Evolutionary conservation across 2,329 filamentous ascomycete genomes (phyloP), one percentile per base, ranked within the genome.

Genomic region (Beauveria asiatica): DNA sequence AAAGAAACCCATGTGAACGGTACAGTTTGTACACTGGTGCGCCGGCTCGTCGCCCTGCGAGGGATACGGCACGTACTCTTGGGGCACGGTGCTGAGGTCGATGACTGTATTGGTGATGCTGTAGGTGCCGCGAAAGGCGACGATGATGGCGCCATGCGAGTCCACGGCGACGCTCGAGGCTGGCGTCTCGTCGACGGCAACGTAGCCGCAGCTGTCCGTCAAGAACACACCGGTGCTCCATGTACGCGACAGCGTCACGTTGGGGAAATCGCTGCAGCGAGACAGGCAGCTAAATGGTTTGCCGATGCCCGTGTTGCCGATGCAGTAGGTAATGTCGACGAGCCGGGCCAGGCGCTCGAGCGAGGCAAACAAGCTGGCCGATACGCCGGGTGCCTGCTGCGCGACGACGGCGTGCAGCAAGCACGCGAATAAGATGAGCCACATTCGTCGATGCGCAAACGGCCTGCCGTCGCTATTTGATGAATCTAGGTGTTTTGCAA

Each of bases 51-150:
- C 69, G 19, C 70, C 71, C 45, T 78, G 76, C 0, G 79, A 78
- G 1, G 89, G 88, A 70, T 97, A 99, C 0, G 94, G 92, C 1
- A 92, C 83, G 69, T 97, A 99, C 71, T 89, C 84, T 72, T 97
- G 93, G 13, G 92, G 92, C 2, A 93, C 80, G 2, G 92, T 95
- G 64, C 90, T 92, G 59, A 99, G 80, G 74, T 99, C 94, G 54
- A 92, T 82, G 63, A 99, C 87, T 13, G 92, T 92, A 72, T 97
- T 96, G 57, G 91, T 83, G 67, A 99, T 82, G 65, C 92, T 96
- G 74, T 97, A 97, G 16, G 94, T 97, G 25, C 94, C 94, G 51
- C 94, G 86, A 69, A 97, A 97, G 9, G 92, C 92, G 42, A 97
- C 83, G 50, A 97, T 79, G 60, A 99, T 89, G 37, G 76, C 75